phyloP scores from a whole-genome alignment of 1,139 yeast genomes.

The Blastobotrys ciferrii region DNA sequence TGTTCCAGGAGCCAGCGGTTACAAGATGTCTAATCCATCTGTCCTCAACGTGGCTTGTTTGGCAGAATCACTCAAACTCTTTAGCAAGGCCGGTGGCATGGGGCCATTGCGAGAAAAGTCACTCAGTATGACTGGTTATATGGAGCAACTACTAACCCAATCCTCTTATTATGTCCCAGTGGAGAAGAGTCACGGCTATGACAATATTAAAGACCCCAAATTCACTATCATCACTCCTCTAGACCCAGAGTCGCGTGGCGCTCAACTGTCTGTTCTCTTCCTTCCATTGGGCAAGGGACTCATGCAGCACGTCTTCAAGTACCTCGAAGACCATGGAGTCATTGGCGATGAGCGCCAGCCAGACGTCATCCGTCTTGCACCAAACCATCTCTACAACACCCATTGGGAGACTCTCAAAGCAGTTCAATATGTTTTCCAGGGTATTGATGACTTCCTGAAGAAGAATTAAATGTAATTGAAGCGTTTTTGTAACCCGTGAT shows the following conservation, averaged over 20 bases:
- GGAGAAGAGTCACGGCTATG: constrained; percentile 26
- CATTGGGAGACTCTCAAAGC: constrained; percentile 59
- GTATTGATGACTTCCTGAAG: constrained; percentile 7
- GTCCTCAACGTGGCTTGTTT: constrained; percentile 78
- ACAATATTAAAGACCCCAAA: constrained; percentile 37
- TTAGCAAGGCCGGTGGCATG: constrained; percentile 65
- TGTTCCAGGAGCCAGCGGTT: constrained; percentile 78
- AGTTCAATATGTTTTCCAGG: constrained; percentile 44
- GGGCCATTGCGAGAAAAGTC: constrained; percentile 55
- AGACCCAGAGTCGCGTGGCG: constrained; percentile 60
- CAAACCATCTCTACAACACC: constrained; percentile 78
- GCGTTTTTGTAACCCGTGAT: too few species aligned
- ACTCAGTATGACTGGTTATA: constrained; percentile 53
- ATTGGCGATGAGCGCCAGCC: constrained; percentile 90
- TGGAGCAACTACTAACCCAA: constrained; percentile 47
- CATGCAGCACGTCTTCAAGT: constrained; percentile 61
- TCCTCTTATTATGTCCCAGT: constrained; percentile 44
- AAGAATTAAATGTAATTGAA: too few species aligned
- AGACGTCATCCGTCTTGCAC: constrained; percentile 80
- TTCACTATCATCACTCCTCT: constrained; percentile 75
- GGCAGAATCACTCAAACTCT: constrained; percentile 61
- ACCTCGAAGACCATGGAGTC: constrained; percentile 54
- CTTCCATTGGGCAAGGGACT: constrained; percentile 50
- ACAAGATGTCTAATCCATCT: constrained; percentile 89
- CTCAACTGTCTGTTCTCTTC: constrained; percentile 75